Evolutionary conservation across 2,329 filamentous ascomycete genomes (phyloP), one percentile per base, ranked within the genome.

Genomic region (Eutypella sp.): DNA sequence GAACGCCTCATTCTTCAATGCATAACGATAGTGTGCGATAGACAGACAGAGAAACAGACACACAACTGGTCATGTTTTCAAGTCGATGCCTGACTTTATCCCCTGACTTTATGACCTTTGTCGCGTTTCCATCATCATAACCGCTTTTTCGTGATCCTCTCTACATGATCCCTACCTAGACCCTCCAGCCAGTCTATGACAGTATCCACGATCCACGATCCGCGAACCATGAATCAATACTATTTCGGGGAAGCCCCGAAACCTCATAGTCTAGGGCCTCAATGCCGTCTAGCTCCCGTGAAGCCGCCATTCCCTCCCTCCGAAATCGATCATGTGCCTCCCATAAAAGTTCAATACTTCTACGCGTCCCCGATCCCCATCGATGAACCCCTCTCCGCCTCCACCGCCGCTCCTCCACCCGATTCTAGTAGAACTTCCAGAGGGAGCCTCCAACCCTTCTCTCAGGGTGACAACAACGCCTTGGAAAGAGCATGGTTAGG

Each of bases 291-390:
- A 33, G 71, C 75, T 11, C 73, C 76, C 57, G 56, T 72, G 58
- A 57, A 71, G 47, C 56, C 67, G 58, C 65, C 66, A 23, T 56
- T 65, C 46, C 56, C 65, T 5, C 47, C 57, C 22, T 49, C 62
- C 20, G 65, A 66, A 46, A 63, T 68, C 38, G 67, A 74, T 44
- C 72, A 69, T 44, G 73, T 78, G 20, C 85, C 86, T 15, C 75
- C 79, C 0, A 65, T 86, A 44, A 73, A 76, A 25, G 76, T 85
- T 19, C 87, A 89, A 52, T 96, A 89, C 70, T 96, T 96, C 67
- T 96, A 95, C 66, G 79, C 82, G 13, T 93, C 89, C 10, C 73
- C 82, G 11, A 78, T 92, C 41, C 85, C 89, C 24, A 90, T 96
- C 60, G 90, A 96, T 59, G 90, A 96, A 59, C 89, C 89, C 20